Evolutionary conservation across 352 stramenopile species (phyloP), one percentile per base, ranked within the genome.

Genomic region (Globisporangium radiosum): DNA sequence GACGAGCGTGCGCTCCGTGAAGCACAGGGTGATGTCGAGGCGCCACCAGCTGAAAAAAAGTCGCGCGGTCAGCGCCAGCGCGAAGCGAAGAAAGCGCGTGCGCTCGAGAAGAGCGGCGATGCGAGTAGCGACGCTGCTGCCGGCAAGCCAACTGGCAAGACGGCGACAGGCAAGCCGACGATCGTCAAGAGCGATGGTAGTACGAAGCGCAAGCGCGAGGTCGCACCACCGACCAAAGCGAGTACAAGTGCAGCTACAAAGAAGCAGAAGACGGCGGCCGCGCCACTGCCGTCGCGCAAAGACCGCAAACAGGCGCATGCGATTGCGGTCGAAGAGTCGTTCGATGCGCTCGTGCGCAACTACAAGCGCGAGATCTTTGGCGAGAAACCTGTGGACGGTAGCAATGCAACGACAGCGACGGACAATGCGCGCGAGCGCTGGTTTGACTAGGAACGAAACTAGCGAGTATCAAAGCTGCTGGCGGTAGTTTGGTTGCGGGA

Each of bases 361-460:
- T 94, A 94, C 81, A 94, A 92, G 75, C 78, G 87, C 63, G 76
- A 92, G 58, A 81, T 94, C 43, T 94, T 94, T 56, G 80, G 80
- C 5, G 75, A 81, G 9, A 72, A 50, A 39, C 11, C 19, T 3
- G 51, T 42, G 0, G 51, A 53, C 7, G 54, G 42, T 37, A 44
- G 40, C 11, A 33, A 2, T 33, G 45, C 47, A 43, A 43, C 42
- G 38, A 50, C 52, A 11, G 64, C 67, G 38, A 54, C 47, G 15
- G 68, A 62, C 37, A 63, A 40, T 42, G 42, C 52, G 37, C 57
- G 69, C 47, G 71, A 88, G 44, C 81, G 81, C 49, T 91, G 81
- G 81, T 91, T 91, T 57, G 76, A 88, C 49, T 91, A 78, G 47
- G 37, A 7, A 7, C 11, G 33, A n/a, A 15, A n/a, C 17, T 36